Base-by-base conservation (phyloP, 768 basidiomycete species). In the Amanita fuliginea region DNA sequence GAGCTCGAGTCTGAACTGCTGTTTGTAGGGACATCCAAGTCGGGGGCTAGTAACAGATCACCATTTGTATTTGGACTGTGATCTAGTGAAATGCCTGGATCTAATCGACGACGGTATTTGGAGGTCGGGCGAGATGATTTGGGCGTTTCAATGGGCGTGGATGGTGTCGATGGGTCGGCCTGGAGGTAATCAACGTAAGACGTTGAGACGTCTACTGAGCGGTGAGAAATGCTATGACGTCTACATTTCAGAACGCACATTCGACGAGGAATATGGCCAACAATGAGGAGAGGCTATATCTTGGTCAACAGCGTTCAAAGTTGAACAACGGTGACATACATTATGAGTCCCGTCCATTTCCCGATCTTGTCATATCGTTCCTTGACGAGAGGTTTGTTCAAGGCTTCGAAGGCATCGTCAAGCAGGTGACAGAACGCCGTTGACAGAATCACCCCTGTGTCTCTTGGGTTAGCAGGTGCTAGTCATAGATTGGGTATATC, bases 341-440 rank as follows among this genome's bases (percentile, higher is more conserved):
- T 80, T 14, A 90, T 81, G 6, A 81, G 63, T 2, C 88, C 88
- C 1, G 80, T 76, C 70, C 78, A 75, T 34, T 76, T 65, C 11
- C 76, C 76, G 19, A 84, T 58, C 8, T 63, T 57, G 3, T 69
- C 66, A 67, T 78, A 79, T 36, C 62, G 60, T 46, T 62, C 59
- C 45, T 69, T 71, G 13, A 85, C 71, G 3, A 55, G 58, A 0
- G 70, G 68, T 49, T 73, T 66, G 37, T 67, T 67, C 1, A 90
- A 68, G 0, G 76, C 72, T 48, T 74, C 73, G 57, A 86, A 89
- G 0, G 86, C 78, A 51, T 89, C 86, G 54, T 86, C 82, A 10
- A 91, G 68, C 7, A 91, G 69, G 60, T 91, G 88, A 14, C 83
- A 80, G 56, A 91, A 91, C 0, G 86, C 87, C 0, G 88, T 91